phyloP scores from a whole-genome alignment of 371 early-diverging fungal genomes.

The Phascolomyces articulosus region DNA sequence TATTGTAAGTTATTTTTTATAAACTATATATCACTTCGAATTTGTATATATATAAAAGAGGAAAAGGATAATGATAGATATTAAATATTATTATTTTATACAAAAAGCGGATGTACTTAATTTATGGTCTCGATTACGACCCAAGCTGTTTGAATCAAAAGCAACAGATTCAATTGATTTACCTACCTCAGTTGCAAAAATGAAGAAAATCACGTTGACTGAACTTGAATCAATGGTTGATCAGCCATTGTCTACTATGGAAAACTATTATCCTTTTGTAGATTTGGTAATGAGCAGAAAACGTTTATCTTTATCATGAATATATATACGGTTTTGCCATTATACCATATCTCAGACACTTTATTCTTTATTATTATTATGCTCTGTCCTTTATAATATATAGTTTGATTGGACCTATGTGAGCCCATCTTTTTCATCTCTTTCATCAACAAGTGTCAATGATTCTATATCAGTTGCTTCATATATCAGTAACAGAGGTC shows the following conservation, averaged over 20 bases:
- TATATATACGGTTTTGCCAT: too few species aligned
- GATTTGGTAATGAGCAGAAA: background rate
- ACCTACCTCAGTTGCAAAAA: background rate
- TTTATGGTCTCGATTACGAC: constrained; percentile 11
- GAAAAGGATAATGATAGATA: background rate
- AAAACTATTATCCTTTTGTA: background rate
- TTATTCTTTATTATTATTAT: too few species aligned
- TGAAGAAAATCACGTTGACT: background rate
- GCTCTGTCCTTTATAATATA: too few species aligned
- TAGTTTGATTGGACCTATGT: background rate
- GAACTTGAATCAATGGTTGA: background rate
- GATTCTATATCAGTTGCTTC: background rate
- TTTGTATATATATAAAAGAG: too few species aligned
- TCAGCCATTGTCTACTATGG: background rate
- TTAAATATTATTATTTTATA: background rate
- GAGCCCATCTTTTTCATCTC: background rate
- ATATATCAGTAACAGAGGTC: background rate
- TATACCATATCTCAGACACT: too few species aligned
- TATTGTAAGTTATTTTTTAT: constrained; percentile 3
- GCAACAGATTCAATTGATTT: constrained; percentile 1
- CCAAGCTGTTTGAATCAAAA: background rate
- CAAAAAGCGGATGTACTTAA: constrained; percentile 17
- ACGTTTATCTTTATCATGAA: background rate
- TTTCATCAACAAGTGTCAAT: background rate
- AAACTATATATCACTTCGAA: background rate